Percentiles rank a stretch among this genome's conserved stretches.
phyloP scores from a whole-genome alignment of 179 eudicot genomes.

The Heliamphora ciliata region DNA sequence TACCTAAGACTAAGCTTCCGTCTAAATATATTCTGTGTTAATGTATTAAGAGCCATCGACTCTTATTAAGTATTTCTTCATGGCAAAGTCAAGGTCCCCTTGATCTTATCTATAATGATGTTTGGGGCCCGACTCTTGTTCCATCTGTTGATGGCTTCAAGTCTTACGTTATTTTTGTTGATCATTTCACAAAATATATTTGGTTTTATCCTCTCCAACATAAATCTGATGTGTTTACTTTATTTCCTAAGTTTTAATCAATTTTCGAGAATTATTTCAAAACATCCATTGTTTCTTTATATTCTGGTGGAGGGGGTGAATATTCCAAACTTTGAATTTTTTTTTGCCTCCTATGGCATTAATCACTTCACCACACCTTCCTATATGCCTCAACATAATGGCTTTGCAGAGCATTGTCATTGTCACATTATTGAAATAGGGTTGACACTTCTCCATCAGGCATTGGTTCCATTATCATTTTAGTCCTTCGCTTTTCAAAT shows the following conservation, averaged over 20 bases:
- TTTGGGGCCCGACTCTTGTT: neutral
- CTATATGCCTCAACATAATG: neutral
- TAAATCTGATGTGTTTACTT: neutral
- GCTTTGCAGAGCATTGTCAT: neutral
- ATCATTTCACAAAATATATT: neutral
- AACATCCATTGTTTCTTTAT: neutral
- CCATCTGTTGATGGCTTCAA: neutral
- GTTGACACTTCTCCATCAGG: no score
- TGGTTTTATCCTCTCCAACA: neutral
- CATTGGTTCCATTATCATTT: no score
- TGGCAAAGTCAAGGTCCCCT: no score
- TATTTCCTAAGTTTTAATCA: neutral
- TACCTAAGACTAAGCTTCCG: neutral
- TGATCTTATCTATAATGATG: neutral
- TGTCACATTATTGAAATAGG: no score
- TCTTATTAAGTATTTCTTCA: no score
- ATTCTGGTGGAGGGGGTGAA: neutral
- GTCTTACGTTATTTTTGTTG: constrained; percentile 1
- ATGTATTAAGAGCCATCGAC: no score
- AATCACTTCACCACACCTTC: neutral
- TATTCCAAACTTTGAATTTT: neutral
- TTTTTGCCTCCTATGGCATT: neutral
- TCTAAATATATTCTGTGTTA: no score
- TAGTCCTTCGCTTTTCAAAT: no score
- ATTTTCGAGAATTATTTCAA: neutral